Conservation (phyloP, 208 protist species). For the Acanthamoeba lenticulata region DNA sequence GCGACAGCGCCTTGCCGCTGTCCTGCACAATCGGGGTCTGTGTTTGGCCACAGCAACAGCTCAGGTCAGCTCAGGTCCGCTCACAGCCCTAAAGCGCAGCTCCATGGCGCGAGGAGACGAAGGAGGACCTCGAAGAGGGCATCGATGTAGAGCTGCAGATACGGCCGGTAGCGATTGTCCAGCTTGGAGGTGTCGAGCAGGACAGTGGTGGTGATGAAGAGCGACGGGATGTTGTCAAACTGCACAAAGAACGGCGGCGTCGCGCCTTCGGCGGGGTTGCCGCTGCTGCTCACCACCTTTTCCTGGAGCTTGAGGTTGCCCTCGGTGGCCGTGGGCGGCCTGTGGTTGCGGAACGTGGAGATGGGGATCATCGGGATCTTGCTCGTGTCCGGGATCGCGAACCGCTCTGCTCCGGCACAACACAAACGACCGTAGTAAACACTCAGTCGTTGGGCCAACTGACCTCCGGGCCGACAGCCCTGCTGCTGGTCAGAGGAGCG, state of each 20-base stretch:
- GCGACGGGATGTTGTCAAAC: conserved; percentile 55
- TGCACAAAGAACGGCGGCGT: conserved; percentile 56
- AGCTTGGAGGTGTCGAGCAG: conserved; percentile 37
- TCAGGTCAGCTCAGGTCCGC: no score
- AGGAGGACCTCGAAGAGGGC: conserved; percentile 35
- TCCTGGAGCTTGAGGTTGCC: conserved; percentile 2
- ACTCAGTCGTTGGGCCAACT: no score
- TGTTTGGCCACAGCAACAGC: no score
- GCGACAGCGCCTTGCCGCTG: background rate
- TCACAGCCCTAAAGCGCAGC: no score
- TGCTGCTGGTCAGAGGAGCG: background rate
- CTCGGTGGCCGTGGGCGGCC: background rate
- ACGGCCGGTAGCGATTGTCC: background rate
- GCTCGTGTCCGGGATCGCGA: conserved; percentile 61
- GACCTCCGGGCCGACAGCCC: background rate
- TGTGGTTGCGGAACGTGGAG: conserved; percentile 53
- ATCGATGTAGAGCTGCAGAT: conserved; percentile 28
- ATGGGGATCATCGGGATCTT: conserved; percentile 71
- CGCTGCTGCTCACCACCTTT: background rate
- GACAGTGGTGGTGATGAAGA: conserved; percentile 23
- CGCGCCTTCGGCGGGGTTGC: background rate
- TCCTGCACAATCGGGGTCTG: conserved; percentile 36
- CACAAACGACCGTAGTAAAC: no score
- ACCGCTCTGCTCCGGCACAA: background rate
- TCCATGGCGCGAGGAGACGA: background rate